Evolutionary conservation across 768 basidiomycete genomes (phyloP).

Genomic region (Kwoniella mangroviensis): DNA sequence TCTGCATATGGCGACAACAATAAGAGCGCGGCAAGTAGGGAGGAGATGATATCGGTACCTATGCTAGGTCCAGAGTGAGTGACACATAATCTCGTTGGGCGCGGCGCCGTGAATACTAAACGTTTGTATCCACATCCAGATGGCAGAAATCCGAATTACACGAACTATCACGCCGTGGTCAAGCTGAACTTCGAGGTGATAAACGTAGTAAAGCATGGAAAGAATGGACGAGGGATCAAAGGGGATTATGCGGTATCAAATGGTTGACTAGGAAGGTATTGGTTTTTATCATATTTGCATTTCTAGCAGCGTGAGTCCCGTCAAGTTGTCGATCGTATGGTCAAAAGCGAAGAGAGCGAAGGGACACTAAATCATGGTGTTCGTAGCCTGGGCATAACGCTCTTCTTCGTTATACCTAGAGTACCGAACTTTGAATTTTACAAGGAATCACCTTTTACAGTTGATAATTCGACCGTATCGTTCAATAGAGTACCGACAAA

Average conservation of each 20-base stretch:
- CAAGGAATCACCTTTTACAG: constrained; percentile 64
- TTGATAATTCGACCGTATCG: constrained; percentile 59
- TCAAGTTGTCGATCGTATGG: too few species aligned
- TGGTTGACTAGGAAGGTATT: constrained; percentile 76
- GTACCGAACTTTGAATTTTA: constrained; percentile 75
- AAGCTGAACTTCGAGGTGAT: constrained; percentile 62
- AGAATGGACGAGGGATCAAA: constrained; percentile 76
- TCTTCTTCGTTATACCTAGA: constrained; percentile 81
- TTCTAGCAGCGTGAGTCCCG: constrained; percentile 66
- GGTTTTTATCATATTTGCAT: constrained; percentile 64
- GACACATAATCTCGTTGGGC: too few species aligned
- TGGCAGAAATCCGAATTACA: constrained; percentile 81
- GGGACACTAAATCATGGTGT: too few species aligned
- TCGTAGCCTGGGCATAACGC: constrained; percentile 66
- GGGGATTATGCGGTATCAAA: constrained; percentile 72
- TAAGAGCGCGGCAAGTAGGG: constrained; percentile 48
- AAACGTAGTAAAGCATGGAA: constrained; percentile 69
- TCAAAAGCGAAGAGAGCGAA: too few species aligned
- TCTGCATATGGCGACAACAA: constrained; percentile 16
- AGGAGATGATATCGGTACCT: constrained; percentile 90
- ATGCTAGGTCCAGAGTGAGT: constrained; percentile 77
- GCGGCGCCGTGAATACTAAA: too few species aligned
- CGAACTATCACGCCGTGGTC: constrained; percentile 74
- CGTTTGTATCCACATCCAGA: constrained; percentile 26
- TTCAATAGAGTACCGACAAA: constrained; percentile 84